phyloP scores from a whole-genome alignment of 345 rosid genomes.

The Geranium brycei region DNA sequence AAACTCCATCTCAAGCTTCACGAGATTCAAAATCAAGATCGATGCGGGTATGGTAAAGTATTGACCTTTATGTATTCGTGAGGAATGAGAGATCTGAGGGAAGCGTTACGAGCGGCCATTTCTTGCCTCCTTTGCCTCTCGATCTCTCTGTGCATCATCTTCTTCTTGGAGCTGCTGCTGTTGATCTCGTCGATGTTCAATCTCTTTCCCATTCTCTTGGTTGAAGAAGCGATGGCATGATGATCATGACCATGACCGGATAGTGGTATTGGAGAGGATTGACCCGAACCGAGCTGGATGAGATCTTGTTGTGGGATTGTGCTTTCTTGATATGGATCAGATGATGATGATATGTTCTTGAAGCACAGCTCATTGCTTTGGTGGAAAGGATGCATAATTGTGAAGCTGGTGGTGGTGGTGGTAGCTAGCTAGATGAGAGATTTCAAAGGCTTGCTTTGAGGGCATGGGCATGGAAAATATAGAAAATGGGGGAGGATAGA shows the following conservation, averaged over 20 bases:
- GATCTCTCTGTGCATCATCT: constrained; percentile 23
- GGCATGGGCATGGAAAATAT: no score
- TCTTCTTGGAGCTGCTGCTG: constrained; percentile 11
- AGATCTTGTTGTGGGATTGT: not conserved
- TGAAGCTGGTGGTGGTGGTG: not conserved
- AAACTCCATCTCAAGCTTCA: not conserved
- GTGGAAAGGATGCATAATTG: not conserved
- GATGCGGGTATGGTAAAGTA: not conserved
- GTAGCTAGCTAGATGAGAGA: not conserved
- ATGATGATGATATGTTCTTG: no score
- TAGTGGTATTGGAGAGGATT: no score
- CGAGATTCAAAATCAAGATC: not conserved
- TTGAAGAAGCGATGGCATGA: no score
- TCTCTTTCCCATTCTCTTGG: no score
- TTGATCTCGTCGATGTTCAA: no score
- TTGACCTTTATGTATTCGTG: constrained; percentile 24
- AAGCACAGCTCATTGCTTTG: no score
- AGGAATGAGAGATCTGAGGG: constrained; percentile 27
- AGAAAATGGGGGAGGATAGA: not conserved
- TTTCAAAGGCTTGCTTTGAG: no score
- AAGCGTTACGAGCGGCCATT: constrained; percentile 22
- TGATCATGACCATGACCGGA: no score
- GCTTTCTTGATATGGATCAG: not conserved
- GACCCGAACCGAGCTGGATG: not conserved
- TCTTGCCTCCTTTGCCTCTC: constrained; percentile 37